Evolutionary conservation across 495 filamentous ascomycete species (phyloP).

Genomic region (Lichenothelia convexa): DNA sequence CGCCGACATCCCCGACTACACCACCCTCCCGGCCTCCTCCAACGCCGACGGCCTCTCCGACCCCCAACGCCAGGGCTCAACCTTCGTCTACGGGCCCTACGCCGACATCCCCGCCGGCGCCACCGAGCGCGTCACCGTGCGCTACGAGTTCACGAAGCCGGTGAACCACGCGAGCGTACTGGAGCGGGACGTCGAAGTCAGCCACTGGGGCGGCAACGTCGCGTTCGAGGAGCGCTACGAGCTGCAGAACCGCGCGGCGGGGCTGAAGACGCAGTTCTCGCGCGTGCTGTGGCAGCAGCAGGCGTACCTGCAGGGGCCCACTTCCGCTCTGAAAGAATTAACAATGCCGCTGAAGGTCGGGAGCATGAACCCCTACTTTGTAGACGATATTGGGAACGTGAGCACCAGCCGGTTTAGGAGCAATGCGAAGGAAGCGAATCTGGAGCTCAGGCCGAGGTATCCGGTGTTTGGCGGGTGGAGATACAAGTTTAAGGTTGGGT

Average conservation of each 20-base stretch:
- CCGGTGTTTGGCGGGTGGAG: conserved; percentile 95
- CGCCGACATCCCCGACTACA: conserved; percentile 66
- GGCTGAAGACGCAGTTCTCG: conserved; percentile 67
- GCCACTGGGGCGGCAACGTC: conserved; percentile 94
- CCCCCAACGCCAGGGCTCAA: conserved; percentile 66
- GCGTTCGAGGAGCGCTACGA: conserved; percentile 88
- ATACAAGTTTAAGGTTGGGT: conserved; percentile 86
- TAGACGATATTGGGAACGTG: conserved; percentile 92
- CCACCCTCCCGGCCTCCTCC: conserved; percentile 40
- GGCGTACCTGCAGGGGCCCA: conserved; percentile 57
- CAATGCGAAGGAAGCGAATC: conserved; percentile 53
- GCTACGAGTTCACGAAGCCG: conserved; percentile 92
- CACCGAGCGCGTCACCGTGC: conserved; percentile 49
- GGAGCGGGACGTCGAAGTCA: conserved; percentile 84
- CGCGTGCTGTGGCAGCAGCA: conserved; percentile 66
- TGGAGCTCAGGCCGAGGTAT: conserved; percentile 84
- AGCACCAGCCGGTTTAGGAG: conserved; percentile 79
- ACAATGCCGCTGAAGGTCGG: conserved; percentile 62
- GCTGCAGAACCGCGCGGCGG: conserved; percentile 68
- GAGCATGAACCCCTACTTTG: conserved; percentile 75
- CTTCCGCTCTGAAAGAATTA: conserved; percentile 63
- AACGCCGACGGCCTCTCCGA: conserved; percentile 41
- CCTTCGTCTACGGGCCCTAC: conserved; percentile 88
- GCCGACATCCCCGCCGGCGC: conserved; percentile 55
- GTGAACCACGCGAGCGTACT: conserved; percentile 55